phyloP scores from a whole-genome alignment of 192 early-diverging fungal species.

The Backusella westeae region DNA sequence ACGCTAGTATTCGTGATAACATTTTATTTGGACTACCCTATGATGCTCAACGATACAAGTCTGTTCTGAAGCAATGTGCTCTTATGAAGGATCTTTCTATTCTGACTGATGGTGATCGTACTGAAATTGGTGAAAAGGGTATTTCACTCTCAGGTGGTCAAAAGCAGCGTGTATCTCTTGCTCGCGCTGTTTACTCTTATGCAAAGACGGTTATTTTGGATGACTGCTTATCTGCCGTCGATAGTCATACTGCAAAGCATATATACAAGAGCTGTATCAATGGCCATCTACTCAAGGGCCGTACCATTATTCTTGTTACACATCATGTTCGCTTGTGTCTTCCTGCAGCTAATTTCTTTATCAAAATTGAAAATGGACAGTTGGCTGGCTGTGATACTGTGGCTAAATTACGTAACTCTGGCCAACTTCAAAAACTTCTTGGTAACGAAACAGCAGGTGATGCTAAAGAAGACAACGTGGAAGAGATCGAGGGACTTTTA shows the following conservation, averaged over 20 bases:
- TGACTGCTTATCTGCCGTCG: constrained; percentile 72
- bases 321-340: constrained; percentile 71
- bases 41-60: constrained; percentile 55
- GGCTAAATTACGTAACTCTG: constrained; percentile 5
- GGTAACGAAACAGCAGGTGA: constrained; percentile 7
- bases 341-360: constrained; percentile 46
- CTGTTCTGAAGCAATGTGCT: constrained; percentile 63
- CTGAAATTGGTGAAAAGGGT: constrained; percentile 70
- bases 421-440: constrained; percentile 15
- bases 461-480: background rate
- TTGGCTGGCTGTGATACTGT: constrained; percentile 26
- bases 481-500: background rate
- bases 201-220: constrained; percentile 74
- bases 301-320: constrained; percentile 84
- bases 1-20: constrained; percentile 63
- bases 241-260: constrained; percentile 46
- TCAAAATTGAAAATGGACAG: constrained; percentile 50
- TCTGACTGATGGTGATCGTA: constrained; percentile 66
- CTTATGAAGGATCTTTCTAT: constrained; percentile 66
- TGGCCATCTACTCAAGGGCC: constrained; percentile 63
- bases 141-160: constrained; percentile 72
- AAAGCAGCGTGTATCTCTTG: constrained; percentile 75
- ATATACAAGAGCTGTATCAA: constrained; percentile 52
- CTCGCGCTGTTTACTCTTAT: constrained; percentile 76
- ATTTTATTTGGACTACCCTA: constrained; percentile 67